Evolutionary conservation across 306 rosid species (phyloP).

Genomic region (Geum urbanum): DNA sequence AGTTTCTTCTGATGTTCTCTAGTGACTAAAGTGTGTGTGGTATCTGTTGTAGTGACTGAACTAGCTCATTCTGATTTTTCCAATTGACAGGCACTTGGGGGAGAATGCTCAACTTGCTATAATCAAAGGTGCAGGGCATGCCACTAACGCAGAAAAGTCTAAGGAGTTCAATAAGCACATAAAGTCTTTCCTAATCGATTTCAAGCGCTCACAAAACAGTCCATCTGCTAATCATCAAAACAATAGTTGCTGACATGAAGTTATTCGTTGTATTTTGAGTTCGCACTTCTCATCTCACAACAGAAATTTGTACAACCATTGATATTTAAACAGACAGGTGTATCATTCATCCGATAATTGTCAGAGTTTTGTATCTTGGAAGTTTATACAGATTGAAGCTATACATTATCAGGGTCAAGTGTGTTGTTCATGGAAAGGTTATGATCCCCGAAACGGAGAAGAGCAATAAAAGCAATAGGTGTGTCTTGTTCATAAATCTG

Average conservation of each 20-base stretch:
- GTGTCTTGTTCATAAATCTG: background rate
- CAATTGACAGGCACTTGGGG: constrained; percentile 56
- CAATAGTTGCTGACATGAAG: constrained; percentile 3
- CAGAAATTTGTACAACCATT: background rate
- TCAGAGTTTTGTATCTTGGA: background rate
- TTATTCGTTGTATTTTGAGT: background rate
- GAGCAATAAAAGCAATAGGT: too few species aligned
- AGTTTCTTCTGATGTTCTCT: background rate
- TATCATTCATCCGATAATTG: background rate
- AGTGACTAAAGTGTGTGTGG: background rate
- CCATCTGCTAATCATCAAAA: constrained; percentile 17
- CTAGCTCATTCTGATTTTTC: background rate
- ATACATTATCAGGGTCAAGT: background rate
- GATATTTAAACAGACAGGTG: background rate
- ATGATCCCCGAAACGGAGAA: background rate
- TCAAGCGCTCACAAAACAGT: constrained; percentile 18
- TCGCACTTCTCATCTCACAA: background rate
- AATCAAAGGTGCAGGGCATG: constrained; percentile 72
- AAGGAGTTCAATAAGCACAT: constrained; percentile 52
- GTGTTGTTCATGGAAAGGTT: background rate
- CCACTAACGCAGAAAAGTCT: constrained; percentile 47
- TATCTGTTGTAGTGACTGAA: background rate
- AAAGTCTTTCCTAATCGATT: constrained; percentile 46
- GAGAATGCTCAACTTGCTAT: constrained; percentile 60
- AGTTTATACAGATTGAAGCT: background rate